These are phyloP conservation scores for Passalora sequoiae DNA, from an alignment of 2,329 filamentous ascomycete species.

Conservation along the genomic window DNA sequence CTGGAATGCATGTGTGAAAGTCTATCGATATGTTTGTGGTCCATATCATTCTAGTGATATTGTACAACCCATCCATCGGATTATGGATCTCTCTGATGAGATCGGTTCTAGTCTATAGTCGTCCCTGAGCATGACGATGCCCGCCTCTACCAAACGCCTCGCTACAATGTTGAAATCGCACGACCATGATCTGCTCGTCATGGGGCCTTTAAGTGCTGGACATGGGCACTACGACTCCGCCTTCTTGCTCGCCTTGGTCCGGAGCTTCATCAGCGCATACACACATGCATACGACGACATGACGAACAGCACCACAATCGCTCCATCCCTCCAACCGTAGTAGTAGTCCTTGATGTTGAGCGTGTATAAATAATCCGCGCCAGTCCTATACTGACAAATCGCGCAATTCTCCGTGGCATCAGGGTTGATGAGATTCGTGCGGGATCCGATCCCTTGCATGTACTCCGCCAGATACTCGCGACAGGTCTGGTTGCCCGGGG, in stretches of 20 bases:
- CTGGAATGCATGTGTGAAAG: too few relatives aligned
- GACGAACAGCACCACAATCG: constrained; percentile 53
- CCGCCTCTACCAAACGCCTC: too few relatives aligned
- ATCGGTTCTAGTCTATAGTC: too few relatives aligned
- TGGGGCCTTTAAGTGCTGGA: too few relatives aligned
- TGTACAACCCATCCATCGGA: too few relatives aligned
- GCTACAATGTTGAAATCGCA: too few relatives aligned
- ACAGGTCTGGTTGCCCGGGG: constrained; percentile 52
- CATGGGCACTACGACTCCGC: constrained; percentile 5
- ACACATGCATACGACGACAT: constrained; percentile 44
- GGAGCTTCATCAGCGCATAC: constrained; percentile 40
- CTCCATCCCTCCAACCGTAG: constrained; percentile 64
- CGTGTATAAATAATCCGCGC: constrained; percentile 55
- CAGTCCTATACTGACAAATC: constrained; percentile 57
- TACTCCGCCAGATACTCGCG: constrained; percentile 54
- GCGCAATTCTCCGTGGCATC: constrained; percentile 51
- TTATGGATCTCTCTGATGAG: too few relatives aligned
- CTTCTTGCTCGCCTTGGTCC: constrained; percentile 13
- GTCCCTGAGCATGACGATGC: background rate
- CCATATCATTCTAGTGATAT: too few relatives aligned
- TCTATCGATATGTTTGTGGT: too few relatives aligned
- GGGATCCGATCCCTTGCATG: constrained; percentile 43
- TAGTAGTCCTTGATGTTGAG: constrained; percentile 58
- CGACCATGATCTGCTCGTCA: too few relatives aligned
- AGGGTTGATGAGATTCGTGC: constrained; percentile 54